Evolutionary conservation across 345 rosid species (phyloP).

Genomic region (Pistacia atlantica): DNA sequence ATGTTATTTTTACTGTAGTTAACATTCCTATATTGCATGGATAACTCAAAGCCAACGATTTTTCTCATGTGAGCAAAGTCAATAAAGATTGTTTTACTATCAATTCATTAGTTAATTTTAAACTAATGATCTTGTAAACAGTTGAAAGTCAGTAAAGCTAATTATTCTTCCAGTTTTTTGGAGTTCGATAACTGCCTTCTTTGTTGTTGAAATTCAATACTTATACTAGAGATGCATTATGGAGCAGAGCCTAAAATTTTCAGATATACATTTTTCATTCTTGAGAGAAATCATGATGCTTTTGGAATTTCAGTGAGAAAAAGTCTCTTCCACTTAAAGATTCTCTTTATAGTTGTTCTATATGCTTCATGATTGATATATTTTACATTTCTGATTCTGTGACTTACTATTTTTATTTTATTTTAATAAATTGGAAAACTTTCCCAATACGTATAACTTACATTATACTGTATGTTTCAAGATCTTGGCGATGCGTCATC

Average conservation of each 20-base stretch:
- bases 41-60: background rate
- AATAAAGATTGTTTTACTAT: background rate
- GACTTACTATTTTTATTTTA: background rate
- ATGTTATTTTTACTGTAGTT: background rate
- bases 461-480: slow-evolving; percentile 34
- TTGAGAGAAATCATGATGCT: background rate
- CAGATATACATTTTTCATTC: background rate
- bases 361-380: background rate
- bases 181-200: background rate
- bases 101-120: background rate
- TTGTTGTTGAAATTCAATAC: background rate
- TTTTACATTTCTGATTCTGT: background rate
- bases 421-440: background rate
- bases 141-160: slow-evolving; percentile 3
- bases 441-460: background rate
- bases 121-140: background rate
- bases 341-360: background rate
- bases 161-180: background rate
- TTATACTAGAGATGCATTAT: background rate
- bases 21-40: background rate
- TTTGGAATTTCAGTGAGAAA: background rate
- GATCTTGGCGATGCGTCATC: slow-evolving; percentile 99
- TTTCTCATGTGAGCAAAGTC: background rate
- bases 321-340: background rate
- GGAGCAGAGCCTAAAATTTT: background rate